Percentiles rank a stretch among this genome's conserved stretches.
These are phyloP conservation scores for Chlamydomonas schloesseri DNA, from an alignment of 139 green algal species.

Conservation along the genomic window DNA sequence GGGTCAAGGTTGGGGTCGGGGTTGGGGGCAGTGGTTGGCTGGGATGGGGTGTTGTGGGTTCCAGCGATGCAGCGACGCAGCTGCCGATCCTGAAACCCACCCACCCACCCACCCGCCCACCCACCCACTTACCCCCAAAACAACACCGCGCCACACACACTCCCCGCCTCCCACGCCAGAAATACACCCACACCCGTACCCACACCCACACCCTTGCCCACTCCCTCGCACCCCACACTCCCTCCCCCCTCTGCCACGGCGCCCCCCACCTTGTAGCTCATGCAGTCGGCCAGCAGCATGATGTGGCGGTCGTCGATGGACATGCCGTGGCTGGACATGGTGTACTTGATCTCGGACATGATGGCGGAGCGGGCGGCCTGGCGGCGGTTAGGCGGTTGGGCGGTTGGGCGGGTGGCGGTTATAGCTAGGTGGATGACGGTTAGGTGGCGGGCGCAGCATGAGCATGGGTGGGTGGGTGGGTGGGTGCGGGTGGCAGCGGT, in stretches of 20 bases:
- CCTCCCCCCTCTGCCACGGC: neutral
- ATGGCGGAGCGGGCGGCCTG: constrained; percentile 78
- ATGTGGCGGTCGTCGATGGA: constrained; percentile 94
- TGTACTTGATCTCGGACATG: constrained; percentile 94
- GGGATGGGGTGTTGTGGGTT: too few species aligned
- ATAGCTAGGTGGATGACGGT: neutral
- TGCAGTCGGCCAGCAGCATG: constrained; percentile 98
- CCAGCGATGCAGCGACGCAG: too few species aligned
- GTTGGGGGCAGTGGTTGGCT: too few species aligned
- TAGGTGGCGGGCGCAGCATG: neutral
- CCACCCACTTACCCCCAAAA: too few species aligned
- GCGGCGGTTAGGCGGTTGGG: neutral
- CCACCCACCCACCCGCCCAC: too few species aligned
- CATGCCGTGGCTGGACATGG: constrained; percentile 96
- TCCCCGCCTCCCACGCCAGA: too few species aligned
- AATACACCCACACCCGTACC: too few species aligned
- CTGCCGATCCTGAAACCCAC: too few species aligned
- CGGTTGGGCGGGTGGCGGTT: neutral
- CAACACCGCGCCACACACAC: too few species aligned
- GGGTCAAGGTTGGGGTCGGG: too few species aligned
- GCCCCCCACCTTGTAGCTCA: constrained; percentile 93
- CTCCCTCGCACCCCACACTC: neutral
- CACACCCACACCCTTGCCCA: neutral
- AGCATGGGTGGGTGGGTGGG: too few species aligned
- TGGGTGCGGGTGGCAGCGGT: too few species aligned